A percentile compares a stretch with the other conserved stretches of the same genome.
phyloP scores from a whole-genome alignment of 306 rosid species.

The Quercus robur region DNA sequence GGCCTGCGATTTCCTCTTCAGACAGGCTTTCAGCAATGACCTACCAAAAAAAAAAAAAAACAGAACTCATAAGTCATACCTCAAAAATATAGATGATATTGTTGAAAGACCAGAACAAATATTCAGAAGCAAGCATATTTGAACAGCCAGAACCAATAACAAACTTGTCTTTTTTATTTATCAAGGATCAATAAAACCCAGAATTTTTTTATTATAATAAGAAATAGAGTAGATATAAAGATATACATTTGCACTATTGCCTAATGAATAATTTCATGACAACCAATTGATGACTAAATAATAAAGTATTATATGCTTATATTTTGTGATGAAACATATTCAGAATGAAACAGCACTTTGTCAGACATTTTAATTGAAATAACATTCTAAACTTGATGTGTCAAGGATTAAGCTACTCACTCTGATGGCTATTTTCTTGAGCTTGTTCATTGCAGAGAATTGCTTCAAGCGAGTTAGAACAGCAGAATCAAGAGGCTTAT shows the following conservation, averaged over 20 bases:
- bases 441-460: conserved; percentile 88
- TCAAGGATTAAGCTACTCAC: conserved; percentile 50
- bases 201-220: neutral
- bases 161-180: neutral
- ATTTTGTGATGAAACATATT: neutral
- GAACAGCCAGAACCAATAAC: neutral
- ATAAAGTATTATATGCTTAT: neutral
- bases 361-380: neutral
- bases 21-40: conserved; percentile 88
- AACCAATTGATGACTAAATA: neutral
- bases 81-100: conserved; percentile 1
- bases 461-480: conserved; percentile 90
- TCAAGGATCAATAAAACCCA: neutral
- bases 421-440: conserved; percentile 86
- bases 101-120: neutral
- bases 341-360: neutral
- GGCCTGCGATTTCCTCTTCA: conserved; percentile 93
- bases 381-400: neutral
- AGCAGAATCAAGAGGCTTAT: conserved; percentile 90
- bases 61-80: conserved; percentile 25
- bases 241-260: conserved; percentile 1
- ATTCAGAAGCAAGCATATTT: neutral
- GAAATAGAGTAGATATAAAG: neutral
- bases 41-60: conserved; percentile 31
- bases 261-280: neutral